Percentiles rank a stretch among this genome's conserved stretches.
Conservation (phyloP, 148 eudicot species). For the Drosera capensis region DNA sequence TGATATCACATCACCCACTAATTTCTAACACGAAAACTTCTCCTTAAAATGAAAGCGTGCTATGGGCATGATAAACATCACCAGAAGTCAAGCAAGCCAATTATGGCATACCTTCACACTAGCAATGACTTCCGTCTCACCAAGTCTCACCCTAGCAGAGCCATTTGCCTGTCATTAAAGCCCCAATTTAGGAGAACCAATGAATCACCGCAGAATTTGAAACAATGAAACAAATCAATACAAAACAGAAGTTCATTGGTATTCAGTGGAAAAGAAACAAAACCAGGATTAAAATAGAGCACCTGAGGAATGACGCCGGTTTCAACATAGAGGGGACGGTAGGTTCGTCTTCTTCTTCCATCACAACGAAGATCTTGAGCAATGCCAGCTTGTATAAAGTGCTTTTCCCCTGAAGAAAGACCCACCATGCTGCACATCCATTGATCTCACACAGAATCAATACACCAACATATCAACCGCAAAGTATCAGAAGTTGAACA, state of each 20-base stretch:
- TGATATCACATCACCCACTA: background rate
- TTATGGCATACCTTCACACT: slow-evolving; percentile 60
- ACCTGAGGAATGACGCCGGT: slow-evolving; percentile 85
- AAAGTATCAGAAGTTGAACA: too few species aligned
- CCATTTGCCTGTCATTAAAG: slow-evolving; percentile 60
- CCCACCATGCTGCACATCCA: too few species aligned
- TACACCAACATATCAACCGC: too few species aligned
- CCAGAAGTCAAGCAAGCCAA: background rate
- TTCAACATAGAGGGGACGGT: slow-evolving; percentile 52
- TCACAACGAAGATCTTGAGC: slow-evolving; percentile 93
- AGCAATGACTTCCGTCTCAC: slow-evolving; percentile 83
- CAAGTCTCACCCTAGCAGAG: slow-evolving; percentile 94
- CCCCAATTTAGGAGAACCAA: slow-evolving; percentile 3
- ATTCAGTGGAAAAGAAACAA: background rate
- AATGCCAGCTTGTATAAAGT: slow-evolving; percentile 76
- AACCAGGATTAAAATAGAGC: background rate
- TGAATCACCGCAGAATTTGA: background rate
- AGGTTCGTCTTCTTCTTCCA: slow-evolving; percentile 63
- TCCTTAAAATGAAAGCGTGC: background rate
- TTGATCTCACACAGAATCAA: too few species aligned
- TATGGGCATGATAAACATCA: too few species aligned
- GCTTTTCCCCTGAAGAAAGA: slow-evolving; percentile 62
- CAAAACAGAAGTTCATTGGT: background rate
- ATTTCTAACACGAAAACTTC: too few species aligned
- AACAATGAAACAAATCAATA: background rate